Conservation (phyloP, 2,329 filamentous ascomycete species). For the Colletotrichum sublineola region DNA sequence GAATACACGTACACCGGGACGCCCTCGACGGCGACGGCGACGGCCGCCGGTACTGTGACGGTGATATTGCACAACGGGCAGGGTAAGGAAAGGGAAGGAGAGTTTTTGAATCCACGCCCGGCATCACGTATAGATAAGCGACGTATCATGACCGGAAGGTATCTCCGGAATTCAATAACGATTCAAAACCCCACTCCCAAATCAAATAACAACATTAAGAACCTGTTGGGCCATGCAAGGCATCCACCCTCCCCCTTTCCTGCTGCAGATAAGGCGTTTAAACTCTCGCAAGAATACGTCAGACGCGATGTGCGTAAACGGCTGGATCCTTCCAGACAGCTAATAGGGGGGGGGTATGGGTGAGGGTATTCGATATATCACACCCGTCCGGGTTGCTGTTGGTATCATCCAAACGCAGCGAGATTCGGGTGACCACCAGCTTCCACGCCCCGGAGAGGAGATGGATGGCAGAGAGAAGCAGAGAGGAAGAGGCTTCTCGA, state of each 20-base stretch:
- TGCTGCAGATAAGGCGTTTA: background rate
- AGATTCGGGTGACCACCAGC: background rate
- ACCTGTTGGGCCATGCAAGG: background rate
- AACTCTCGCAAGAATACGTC: background rate
- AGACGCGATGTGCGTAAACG: slow-evolving; percentile 14
- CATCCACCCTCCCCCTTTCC: background rate
- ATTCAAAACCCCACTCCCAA: background rate
- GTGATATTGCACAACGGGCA: background rate
- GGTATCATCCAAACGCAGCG: background rate
- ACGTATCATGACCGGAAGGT: background rate
- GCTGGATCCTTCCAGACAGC: background rate
- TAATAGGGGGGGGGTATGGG: background rate
- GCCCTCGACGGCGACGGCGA: background rate
- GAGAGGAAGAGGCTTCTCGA: too few relatives aligned
- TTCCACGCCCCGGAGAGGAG: background rate
- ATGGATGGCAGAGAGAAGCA: background rate
- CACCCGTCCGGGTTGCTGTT: background rate
- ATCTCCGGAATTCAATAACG: background rate
- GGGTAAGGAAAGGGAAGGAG: background rate
- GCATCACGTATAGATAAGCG: background rate
- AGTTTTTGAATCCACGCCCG: background rate
- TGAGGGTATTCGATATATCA: background rate
- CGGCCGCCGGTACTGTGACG: background rate
- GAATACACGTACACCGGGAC: background rate
- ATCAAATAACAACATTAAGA: background rate